Evolutionary conservation across 2,329 filamentous ascomycete genomes (phyloP).

Genomic region (Diplocarpon rosae): DNA sequence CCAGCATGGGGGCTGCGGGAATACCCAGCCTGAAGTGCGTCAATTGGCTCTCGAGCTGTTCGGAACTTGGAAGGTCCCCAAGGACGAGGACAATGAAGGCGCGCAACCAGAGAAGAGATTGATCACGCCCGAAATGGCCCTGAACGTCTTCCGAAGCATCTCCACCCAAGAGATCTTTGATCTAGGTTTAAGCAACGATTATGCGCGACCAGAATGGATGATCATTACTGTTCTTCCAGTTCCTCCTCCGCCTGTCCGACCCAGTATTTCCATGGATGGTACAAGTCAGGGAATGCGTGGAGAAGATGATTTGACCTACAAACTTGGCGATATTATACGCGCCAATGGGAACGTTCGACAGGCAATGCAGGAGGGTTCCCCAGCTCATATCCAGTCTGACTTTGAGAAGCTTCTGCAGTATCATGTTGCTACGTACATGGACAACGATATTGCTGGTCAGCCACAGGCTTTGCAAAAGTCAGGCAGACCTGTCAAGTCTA

Average conservation of each 20-base stretch:
- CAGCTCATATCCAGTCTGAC: conserved; percentile 80
- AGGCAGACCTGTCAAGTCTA: conserved; percentile 90
- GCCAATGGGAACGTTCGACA: conserved; percentile 92
- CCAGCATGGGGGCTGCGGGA: conserved; percentile 83
- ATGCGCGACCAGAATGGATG: conserved; percentile 98
- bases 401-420: conserved; percentile 92
- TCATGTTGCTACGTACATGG: conserved; percentile 98
- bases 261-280: conserved; percentile 94
- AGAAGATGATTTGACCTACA: conserved; percentile 99
- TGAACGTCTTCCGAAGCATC: conserved; percentile 80
- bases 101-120: conserved; percentile 67
- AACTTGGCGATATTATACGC: conserved; percentile 94
- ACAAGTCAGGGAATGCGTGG: conserved; percentile 85
- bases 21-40: conserved; percentile 76
- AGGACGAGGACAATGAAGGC: conserved; percentile 60
- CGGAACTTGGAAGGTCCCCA: conserved; percentile 59
- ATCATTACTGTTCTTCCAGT: conserved; percentile 90
- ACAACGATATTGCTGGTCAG: conserved; percentile 95
- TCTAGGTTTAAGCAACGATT: conserved; percentile 88
- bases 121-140: conserved; percentile 74
- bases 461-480: conserved; percentile 95
- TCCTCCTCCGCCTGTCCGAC: conserved; percentile 87
- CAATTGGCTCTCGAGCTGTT: conserved; percentile 78
- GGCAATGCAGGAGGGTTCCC: conserved; percentile 82
- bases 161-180: conserved; percentile 69